Base-by-base conservation (phyloP, 495 filamentous ascomycete species). In the Massariosphaeria phaeospora region DNA sequence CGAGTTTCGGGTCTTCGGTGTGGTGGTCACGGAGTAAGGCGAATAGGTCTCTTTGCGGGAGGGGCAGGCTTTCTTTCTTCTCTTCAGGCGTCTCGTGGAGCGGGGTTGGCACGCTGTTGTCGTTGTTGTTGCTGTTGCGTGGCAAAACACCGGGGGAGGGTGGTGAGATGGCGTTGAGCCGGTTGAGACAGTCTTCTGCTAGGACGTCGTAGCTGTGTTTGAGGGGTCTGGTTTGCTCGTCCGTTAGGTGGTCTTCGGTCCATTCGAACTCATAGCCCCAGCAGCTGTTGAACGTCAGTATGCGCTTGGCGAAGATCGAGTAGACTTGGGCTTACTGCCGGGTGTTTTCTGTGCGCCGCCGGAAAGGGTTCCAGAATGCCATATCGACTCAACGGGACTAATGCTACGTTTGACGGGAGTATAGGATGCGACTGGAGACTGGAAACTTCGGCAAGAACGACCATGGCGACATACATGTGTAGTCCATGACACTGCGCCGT, bases 251-350 rank as follows among this genome's bases (percentile, higher is more conserved):
- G 0, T 81, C 66, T 2, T 76, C 66, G 0, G 86, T 86, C 76
- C 84, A 84, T 43, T 82, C 74, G 64, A 91, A 91, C 4, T 75
- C 76, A 59, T 86, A 77, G 5, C 79, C 86, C 82, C 83, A 91
- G 50, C 68, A 72, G 36, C 70, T 76, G 30, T 55, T 6, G 10
- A 42, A 15, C 24, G 40, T 52, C 10, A 62, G 53, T 24, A 36
- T 35, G 1, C 0, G 23, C 17, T 49, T 29, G n/a, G n/a, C 12
- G 23, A 11, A 38, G 20, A 9, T 33, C 25, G 3, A 21, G 10
- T 30, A 46, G 33, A 21, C 2, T 20, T 25, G 4, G 12, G 21
- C 51, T 47, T 57, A 70, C 70, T 50, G 56, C 53, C 61, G 30
- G 1, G 70, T 71, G 27, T 70, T 67, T 11, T 66, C 47, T 10